Conservation (phyloP, 768 basidiomycete genomes). For the Grammothele lineata region DNA sequence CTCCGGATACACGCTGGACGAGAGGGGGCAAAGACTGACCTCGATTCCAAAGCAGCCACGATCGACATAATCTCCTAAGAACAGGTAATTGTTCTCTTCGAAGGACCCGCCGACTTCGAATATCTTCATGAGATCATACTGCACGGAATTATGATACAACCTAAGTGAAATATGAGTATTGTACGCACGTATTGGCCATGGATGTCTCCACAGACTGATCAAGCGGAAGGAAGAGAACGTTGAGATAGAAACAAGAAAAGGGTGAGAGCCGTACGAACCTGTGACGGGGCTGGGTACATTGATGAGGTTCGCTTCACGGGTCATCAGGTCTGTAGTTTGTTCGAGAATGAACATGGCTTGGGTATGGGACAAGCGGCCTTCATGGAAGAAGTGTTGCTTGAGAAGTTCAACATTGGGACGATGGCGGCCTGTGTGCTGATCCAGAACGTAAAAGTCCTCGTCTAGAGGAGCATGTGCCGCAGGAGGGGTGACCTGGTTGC, state of each 20-base stretch:
- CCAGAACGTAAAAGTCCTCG: constrained; percentile 27
- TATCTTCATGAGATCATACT: constrained; percentile 98
- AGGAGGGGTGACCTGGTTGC: constrained; percentile 20
- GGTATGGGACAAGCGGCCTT: constrained; percentile 77
- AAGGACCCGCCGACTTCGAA: constrained; percentile 92
- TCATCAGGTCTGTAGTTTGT: constrained; percentile 60
- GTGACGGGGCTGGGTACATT: constrained; percentile 87
- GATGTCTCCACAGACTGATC: constrained; percentile 89
- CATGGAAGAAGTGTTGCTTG: constrained; percentile 85
- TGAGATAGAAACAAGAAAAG: not conserved
- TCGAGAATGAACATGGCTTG: constrained; percentile 84
- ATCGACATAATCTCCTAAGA: constrained; percentile 97
- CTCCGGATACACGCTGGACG: too few species aligned
- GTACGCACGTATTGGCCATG: constrained; percentile 88
- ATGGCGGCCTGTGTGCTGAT: constrained; percentile 44
- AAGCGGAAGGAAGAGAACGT: constrained; percentile 2
- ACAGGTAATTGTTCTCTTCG: constrained; percentile 81
- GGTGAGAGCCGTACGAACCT: constrained; percentile 45
- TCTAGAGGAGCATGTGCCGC: constrained; percentile 18
- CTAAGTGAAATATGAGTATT: not conserved
- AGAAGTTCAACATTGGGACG: constrained; percentile 77
- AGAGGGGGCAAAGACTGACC: constrained; percentile 30
- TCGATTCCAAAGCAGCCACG: constrained; percentile 90
- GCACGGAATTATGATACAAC: constrained; percentile 2
- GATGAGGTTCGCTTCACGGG: constrained; percentile 80